Percentiles rank a stretch among this genome's conserved stretches.
Evolutionary conservation across 768 basidiomycete genomes (phyloP).

Genomic region (Coprinellus micaceus): DNA sequence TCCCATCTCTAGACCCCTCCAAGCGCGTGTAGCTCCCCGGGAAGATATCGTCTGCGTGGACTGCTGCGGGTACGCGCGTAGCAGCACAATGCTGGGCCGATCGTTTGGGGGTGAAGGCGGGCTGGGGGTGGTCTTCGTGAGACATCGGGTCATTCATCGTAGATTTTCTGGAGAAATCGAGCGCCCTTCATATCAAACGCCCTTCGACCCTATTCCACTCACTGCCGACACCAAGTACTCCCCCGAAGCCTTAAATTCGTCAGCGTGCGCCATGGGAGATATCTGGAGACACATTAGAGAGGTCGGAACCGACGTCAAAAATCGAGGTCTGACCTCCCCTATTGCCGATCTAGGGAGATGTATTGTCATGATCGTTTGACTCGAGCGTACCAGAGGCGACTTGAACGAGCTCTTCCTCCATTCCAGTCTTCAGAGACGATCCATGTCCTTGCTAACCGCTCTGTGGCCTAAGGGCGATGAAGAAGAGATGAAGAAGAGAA

Average conservation of each 20-base stretch:
- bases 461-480: slow-evolving; percentile 23
- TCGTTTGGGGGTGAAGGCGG: too few species aligned
- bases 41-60: too few species aligned
- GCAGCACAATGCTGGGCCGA: too few species aligned
- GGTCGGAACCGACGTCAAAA: too few species aligned
- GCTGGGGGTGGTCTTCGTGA: too few species aligned
- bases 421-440: slow-evolving; percentile 60
- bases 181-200: slow-evolving; percentile 37
- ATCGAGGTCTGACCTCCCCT: not conserved
- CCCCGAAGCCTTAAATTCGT: slow-evolving; percentile 75
- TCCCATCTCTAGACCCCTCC: too few species aligned
- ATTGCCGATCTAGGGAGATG: too few species aligned
- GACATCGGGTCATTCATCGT: too few species aligned
- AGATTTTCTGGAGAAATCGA: too few species aligned
- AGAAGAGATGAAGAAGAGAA: not conserved
- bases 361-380: too few species aligned
- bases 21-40: too few species aligned
- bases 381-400: slow-evolving; percentile 52
- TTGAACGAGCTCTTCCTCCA: slow-evolving; percentile 55
- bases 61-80: too few species aligned
- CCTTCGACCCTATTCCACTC: slow-evolving; percentile 72
- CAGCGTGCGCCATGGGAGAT: slow-evolving; percentile 55
- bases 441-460: slow-evolving; percentile 66
- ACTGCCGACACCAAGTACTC: slow-evolving; percentile 88
- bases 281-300: slow-evolving; percentile 32